Conservation (phyloP, 2,329 filamentous ascomycete genomes). For the Cryphonectria parasitica region DNA sequence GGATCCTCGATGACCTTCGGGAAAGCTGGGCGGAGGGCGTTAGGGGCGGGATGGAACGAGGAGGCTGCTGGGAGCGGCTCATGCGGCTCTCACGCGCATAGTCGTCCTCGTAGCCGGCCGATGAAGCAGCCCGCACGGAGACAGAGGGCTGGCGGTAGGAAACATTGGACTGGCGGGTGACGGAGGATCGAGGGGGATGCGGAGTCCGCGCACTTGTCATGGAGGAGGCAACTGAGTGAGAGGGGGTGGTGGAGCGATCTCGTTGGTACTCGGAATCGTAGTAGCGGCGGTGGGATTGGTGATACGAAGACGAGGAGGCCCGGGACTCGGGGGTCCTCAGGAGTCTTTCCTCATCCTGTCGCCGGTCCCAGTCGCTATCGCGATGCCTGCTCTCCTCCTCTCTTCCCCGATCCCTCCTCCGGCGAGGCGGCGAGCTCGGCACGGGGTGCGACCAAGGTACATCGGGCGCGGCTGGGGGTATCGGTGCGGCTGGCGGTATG, state of each 20-base stretch:
- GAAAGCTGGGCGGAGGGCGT: slow-evolving; percentile 43
- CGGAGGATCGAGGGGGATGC: slow-evolving; percentile 37
- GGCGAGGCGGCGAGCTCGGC: slow-evolving; percentile 38
- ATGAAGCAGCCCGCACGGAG: slow-evolving; percentile 14
- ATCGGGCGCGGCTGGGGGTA: slow-evolving; percentile 32
- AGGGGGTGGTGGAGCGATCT: slow-evolving; percentile 26
- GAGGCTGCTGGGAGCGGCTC: slow-evolving; percentile 30
- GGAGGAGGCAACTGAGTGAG: slow-evolving; percentile 33
- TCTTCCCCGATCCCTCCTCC: slow-evolving; percentile 10
- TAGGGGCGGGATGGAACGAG: slow-evolving; percentile 19
- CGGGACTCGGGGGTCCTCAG: slow-evolving; percentile 28
- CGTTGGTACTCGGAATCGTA: slow-evolving; percentile 21
- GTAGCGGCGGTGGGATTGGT: slow-evolving; percentile 18
- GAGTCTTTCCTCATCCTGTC: slow-evolving; percentile 23
- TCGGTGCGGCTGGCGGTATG: slow-evolving; percentile 32
- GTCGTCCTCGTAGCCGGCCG: slow-evolving; percentile 34
- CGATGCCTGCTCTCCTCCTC: slow-evolving; percentile 10
- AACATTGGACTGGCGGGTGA: slow-evolving; percentile 33
- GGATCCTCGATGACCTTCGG: slow-evolving; percentile 39
- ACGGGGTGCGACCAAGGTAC: slow-evolving; percentile 37
- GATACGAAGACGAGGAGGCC: slow-evolving; percentile 27
- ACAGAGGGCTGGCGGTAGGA: slow-evolving; percentile 32
- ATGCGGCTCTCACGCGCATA: slow-evolving; percentile 38
- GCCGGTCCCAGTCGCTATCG: slow-evolving; percentile 18
- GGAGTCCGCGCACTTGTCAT: slow-evolving; percentile 37